Conservation (phyloP, 2,329 filamentous ascomycete species). For the Aschersonia sp. region DNA sequence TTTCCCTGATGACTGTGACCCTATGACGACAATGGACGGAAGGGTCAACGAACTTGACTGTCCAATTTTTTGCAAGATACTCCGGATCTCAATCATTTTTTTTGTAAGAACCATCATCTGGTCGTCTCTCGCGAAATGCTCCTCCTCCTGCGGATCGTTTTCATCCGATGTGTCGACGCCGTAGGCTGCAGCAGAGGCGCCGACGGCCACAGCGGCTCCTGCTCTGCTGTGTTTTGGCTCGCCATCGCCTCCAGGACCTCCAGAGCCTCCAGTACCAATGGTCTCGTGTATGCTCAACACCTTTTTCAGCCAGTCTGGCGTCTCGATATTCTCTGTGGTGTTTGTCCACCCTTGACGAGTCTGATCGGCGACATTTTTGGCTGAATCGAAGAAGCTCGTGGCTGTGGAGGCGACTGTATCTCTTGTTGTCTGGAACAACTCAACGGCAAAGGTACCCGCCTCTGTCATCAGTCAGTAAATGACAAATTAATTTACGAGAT, state of each 20-base stretch:
- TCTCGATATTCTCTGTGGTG: constrained; percentile 62
- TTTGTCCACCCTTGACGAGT: constrained; percentile 69
- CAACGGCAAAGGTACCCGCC: constrained; percentile 35
- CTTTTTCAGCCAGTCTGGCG: constrained; percentile 66
- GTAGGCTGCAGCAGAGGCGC: constrained; percentile 63
- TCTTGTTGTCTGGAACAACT: constrained; percentile 59
- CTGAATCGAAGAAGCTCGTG: constrained; percentile 53
- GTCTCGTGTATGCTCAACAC: constrained; percentile 51
- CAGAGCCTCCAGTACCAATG: constrained; percentile 34
- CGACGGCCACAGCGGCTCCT: constrained; percentile 49
- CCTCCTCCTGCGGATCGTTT: constrained; percentile 45
- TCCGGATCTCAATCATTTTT: constrained; percentile 99
- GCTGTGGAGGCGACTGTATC: constrained; percentile 59
- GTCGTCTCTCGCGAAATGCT: constrained; percentile 69
- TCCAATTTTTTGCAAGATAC: constrained; percentile 78
- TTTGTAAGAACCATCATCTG: constrained; percentile 99
- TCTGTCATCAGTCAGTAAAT: constrained; percentile 20
- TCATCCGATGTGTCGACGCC: constrained; percentile 57
- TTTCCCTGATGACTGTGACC: constrained; percentile 95
- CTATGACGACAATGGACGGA: constrained; percentile 97
- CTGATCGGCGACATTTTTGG: constrained; percentile 64
- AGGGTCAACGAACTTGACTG: constrained; percentile 80
- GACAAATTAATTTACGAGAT: constrained; percentile 8
- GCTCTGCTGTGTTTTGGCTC: constrained; percentile 46
- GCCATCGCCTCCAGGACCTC: constrained; percentile 28